phyloP scores from a whole-genome alignment of 2,329 filamentous ascomycete genomes.

The Ciborinia camelliae region DNA sequence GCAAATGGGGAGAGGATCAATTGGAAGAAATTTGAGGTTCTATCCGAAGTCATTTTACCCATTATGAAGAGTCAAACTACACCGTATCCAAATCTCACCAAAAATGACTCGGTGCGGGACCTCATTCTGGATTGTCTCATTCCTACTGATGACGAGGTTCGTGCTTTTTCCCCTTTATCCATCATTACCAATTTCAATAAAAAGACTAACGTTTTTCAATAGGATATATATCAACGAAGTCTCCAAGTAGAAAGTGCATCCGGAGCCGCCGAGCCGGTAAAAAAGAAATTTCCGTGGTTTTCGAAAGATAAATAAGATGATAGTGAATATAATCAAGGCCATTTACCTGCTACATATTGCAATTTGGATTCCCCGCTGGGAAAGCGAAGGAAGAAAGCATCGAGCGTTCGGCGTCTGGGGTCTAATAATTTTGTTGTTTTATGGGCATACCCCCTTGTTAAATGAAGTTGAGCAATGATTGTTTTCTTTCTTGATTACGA shows the following conservation, averaged over 20 bases:
- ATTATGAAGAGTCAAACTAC: slow-evolving; percentile 89
- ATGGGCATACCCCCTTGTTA: slow-evolving; percentile 7
- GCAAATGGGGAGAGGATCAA: slow-evolving; percentile 74
- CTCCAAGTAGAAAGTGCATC: slow-evolving; percentile 53
- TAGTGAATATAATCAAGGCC: not conserved
- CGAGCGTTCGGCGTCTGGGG: slow-evolving; percentile 5
- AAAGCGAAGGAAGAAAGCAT: slow-evolving; percentile 2
- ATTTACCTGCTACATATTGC: slow-evolving; percentile 4
- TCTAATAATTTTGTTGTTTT: not conserved
- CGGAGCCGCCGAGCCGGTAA: slow-evolving; percentile 48
- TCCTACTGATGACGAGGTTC: slow-evolving; percentile 81
- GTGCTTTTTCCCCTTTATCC: slow-evolving; percentile 36
- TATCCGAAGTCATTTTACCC: slow-evolving; percentile 85
- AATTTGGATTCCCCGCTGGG: not conserved
- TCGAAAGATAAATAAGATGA: slow-evolving; percentile 32
- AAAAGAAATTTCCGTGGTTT: slow-evolving; percentile 67
- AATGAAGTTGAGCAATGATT: not conserved
- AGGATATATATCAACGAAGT: slow-evolving; percentile 65
- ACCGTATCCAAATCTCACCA: slow-evolving; percentile 70
- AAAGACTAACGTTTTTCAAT: slow-evolving; percentile 16
- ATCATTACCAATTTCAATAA: not conserved
- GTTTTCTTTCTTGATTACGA: not conserved
- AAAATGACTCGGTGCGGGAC: slow-evolving; percentile 67
- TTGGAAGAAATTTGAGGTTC: slow-evolving; percentile 97
- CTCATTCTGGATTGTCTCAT: slow-evolving; percentile 80